Evolutionary conservation across 345 rosid genomes (phyloP).

Genomic region (Acer saccharum): DNA sequence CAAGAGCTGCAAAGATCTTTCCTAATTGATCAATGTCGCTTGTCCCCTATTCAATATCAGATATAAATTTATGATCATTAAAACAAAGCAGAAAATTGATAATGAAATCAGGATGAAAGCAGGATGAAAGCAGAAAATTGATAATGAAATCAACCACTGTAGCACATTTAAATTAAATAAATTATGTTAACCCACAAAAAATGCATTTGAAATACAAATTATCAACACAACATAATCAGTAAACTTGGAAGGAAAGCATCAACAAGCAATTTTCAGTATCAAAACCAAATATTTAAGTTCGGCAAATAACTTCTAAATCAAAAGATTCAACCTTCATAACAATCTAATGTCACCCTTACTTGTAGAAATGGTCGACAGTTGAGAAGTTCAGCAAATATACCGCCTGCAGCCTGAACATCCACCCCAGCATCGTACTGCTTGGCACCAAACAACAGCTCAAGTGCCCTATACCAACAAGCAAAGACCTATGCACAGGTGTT

Average conservation of each 20-base stretch:
- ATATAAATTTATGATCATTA: not conserved
- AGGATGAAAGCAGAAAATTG: conserved; percentile 4
- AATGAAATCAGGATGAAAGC: conserved; percentile 9
- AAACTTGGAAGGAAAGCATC: not conserved
- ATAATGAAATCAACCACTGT: conserved; percentile 9
- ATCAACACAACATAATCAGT: not conserved
- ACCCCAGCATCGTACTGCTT: conserved; percentile 89
- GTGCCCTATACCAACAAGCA: conserved; percentile 98
- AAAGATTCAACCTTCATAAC: not conserved
- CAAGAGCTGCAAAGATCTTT: conserved; percentile 74
- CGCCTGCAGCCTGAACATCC: conserved; percentile 97
- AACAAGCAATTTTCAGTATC: not conserved
- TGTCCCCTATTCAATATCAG: conserved; percentile 50
- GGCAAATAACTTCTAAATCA: not conserved
- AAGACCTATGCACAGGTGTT: conserved; percentile 58
- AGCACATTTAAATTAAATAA: not conserved
- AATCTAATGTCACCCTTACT: conserved; percentile 53
- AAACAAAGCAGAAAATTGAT: not conserved
- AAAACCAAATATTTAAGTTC: conserved; percentile 7
- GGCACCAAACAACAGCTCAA: conserved; percentile 87
- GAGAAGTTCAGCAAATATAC: conserved; percentile 93
- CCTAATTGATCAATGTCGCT: conserved; percentile 95
- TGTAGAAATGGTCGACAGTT: conserved; percentile 83
- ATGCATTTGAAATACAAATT: not conserved
- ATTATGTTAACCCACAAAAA: not conserved